Evolutionary conservation across 257 asterid genomes (phyloP).

Genomic region (Lycium barbarum): DNA sequence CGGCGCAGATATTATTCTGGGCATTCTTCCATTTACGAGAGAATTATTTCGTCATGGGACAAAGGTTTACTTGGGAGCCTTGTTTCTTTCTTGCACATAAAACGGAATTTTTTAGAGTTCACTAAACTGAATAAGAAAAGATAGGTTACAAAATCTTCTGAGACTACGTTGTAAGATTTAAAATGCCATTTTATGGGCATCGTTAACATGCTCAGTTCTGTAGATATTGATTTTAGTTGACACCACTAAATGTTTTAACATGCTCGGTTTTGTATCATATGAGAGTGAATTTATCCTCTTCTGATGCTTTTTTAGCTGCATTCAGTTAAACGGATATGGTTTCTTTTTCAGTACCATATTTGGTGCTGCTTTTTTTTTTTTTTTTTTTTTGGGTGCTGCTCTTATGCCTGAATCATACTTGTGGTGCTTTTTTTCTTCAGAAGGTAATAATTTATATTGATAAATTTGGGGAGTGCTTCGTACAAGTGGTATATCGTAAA

Average conservation of each 20-base stretch:
- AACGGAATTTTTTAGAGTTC: neutral
- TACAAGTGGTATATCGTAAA: neutral
- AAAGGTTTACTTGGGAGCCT: constrained; percentile 53
- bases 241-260: constrained; percentile 5
- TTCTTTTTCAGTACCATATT: constrained; percentile 5
- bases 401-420: neutral
- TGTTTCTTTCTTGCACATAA: constrained; percentile 15
- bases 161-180: neutral
- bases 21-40: constrained; percentile 92
- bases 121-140: constrained; percentile 12
- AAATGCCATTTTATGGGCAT: constrained; percentile 8
- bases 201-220: neutral
- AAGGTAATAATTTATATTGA: constrained; percentile 1
- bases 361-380: neutral
- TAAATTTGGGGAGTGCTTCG: constrained; percentile 12
- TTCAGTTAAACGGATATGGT: constrained; percentile 20
- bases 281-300: constrained; percentile 3
- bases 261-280: neutral
- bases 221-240: neutral
- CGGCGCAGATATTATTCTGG: constrained; percentile 93
- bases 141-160: neutral
- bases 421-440: neutral
- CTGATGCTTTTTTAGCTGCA: constrained; percentile 13
- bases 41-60: constrained; percentile 88
- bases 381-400: neutral